These are phyloP conservation scores for Pseudogymnoascus sp. DNA, from an alignment of 2,329 filamentous ascomycete species.

Conservation along the genomic window DNA sequence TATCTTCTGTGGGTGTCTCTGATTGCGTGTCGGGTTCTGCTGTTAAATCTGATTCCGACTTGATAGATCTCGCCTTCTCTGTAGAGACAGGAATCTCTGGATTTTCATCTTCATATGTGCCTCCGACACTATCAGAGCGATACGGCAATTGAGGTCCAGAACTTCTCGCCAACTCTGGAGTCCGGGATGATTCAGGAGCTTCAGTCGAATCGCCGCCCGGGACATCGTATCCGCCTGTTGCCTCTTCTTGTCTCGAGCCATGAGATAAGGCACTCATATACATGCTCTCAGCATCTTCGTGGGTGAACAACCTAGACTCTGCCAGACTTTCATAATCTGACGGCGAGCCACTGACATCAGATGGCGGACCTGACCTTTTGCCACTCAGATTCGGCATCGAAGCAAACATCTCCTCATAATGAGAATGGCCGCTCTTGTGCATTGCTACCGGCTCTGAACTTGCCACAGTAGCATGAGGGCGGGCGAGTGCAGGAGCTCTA, in stretches of 20 bases:
- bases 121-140: background rate
- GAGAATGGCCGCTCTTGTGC: background rate
- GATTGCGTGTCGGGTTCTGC: conserved; percentile 10
- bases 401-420: background rate
- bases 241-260: conserved; percentile 13
- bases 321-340: conserved; percentile 41
- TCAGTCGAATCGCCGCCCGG: background rate
- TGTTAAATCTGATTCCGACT: background rate
- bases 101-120: background rate
- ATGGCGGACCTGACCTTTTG: background rate
- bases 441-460: background rate
- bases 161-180: background rate
- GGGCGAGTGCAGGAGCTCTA: background rate
- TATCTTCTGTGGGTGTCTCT: background rate
- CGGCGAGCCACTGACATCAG: background rate
- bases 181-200: background rate
- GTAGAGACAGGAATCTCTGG: background rate
- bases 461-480: background rate
- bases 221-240: conserved; percentile 1
- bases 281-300: conserved; percentile 78
- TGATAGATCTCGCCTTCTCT: background rate
- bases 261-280: conserved; percentile 67
- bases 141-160: background rate
- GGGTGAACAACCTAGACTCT: conserved; percentile 63
- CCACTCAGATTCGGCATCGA: background rate